Percentiles rank a stretch among this genome's conserved stretches.
Conservation (phyloP, 352 stramenopile genomes). For the Globisporangium takayamanum region DNA sequence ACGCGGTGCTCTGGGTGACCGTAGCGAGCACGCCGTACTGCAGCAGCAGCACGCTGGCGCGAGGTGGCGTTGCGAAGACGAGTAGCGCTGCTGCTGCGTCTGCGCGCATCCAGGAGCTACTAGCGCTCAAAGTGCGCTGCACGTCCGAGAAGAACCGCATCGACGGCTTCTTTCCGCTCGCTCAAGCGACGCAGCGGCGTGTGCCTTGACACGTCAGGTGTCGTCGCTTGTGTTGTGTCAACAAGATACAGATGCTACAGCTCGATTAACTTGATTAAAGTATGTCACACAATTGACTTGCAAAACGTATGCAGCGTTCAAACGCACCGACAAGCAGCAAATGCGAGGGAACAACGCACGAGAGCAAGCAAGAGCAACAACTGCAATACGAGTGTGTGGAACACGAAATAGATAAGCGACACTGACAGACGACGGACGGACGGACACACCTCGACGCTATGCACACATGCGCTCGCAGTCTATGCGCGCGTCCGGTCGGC, state of each 20-base stretch:
- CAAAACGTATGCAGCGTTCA: too few relatives aligned
- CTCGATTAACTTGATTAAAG: too few relatives aligned
- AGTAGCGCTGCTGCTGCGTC: neutral
- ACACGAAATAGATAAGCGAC: neutral
- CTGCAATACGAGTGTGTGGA: neutral
- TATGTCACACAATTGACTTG: too few relatives aligned
- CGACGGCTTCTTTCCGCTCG: constrained; percentile 6
- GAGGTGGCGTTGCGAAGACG: too few relatives aligned
- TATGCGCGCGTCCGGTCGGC: constrained; percentile 4
- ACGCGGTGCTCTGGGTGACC: constrained; percentile 7
- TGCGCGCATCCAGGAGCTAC: constrained; percentile 2
- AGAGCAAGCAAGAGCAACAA: neutral
- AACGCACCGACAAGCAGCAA: neutral
- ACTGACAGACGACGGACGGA: neutral
- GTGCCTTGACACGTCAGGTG: neutral
- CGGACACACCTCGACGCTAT: neutral
- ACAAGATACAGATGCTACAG: too few relatives aligned
- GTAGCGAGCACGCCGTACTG: constrained; percentile 3
- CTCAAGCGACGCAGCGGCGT: neutral
- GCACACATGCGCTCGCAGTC: constrained; percentile 1
- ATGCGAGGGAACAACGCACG: neutral
- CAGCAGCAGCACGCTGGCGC: too few relatives aligned
- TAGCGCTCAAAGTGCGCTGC: constrained; percentile 10
- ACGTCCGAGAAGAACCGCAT: constrained; percentile 9
- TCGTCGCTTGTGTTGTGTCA: too few relatives aligned